phyloP scores from a whole-genome alignment of 306 rosid species.

The Begonia peltatifolia region DNA sequence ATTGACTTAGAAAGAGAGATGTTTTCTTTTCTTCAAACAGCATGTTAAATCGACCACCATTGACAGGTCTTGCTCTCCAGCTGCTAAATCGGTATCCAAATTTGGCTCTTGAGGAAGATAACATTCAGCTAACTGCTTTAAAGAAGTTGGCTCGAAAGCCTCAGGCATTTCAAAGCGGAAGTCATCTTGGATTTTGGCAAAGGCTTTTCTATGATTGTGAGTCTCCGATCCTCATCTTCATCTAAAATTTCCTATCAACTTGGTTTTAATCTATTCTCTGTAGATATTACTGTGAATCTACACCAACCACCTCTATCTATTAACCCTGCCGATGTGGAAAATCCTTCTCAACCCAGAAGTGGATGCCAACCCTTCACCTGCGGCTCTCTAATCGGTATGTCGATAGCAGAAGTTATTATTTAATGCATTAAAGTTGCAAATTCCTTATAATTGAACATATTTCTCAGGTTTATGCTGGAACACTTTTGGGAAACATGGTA shows the following conservation, averaged over 20 bases:
- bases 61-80: conserved; percentile 2
- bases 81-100: conserved; percentile 1
- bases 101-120: conserved; percentile 3
- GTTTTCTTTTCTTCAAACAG: neutral
- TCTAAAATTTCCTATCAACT: neutral
- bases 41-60: neutral
- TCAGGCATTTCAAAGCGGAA: conserved; percentile 2
- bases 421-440: neutral
- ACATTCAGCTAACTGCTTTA: neutral
- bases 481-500: neutral
- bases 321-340: neutral
- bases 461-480: neutral
- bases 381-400: too few species aligned
- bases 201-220: neutral
- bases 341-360: neutral
- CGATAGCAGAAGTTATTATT: neutral
- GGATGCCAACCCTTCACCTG: neutral
- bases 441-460: neutral
- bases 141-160: conserved; percentile 3
- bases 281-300: neutral
- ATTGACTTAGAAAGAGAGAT: neutral
- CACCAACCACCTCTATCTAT: neutral
- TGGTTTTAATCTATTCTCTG: neutral
- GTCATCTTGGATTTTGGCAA: neutral
- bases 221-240: neutral